A percentile compares a stretch with the other conserved stretches of the same genome.
Conservation (phyloP, 2,329 filamentous ascomycete species). For the Penicillium sp. region DNA sequence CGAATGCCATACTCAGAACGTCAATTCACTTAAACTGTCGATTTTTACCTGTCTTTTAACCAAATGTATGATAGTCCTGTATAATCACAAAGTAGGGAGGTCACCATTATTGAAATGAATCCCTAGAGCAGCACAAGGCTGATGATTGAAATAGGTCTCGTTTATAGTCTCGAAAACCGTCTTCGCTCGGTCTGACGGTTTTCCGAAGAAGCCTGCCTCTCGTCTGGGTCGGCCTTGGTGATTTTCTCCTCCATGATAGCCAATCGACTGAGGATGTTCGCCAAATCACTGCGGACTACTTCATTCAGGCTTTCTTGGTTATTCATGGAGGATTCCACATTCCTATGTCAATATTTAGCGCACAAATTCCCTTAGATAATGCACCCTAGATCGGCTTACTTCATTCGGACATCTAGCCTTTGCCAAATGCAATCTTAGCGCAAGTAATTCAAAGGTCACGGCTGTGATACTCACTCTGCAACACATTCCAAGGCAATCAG, state of each 20-base stretch:
- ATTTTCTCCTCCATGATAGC: slow-evolving; percentile 3
- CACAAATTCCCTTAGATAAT: slow-evolving; percentile 1
- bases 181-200: background rate
- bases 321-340: slow-evolving; percentile 3
- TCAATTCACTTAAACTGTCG: slow-evolving; percentile 1
- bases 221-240: background rate
- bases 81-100: background rate
- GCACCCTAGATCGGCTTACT: background rate
- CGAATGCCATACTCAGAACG: slow-evolving; percentile 5
- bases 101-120: background rate
- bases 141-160: background rate
- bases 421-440: background rate
- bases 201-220: slow-evolving; percentile 1
- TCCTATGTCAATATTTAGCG: slow-evolving; percentile 3
- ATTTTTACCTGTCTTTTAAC: slow-evolving; percentile 3
- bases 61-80: background rate
- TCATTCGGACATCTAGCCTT: slow-evolving; percentile 2
- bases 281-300: background rate
- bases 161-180: background rate
- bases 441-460: slow-evolving; percentile 1
- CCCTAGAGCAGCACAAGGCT: background rate
- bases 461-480: background rate
- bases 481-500: background rate
- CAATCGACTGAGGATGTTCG: slow-evolving; percentile 3
- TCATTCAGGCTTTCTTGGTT: slow-evolving; percentile 2